Evolutionary conservation across 176 grass and related monocot species (phyloP).

Genomic region (Lolium perenne): DNA sequence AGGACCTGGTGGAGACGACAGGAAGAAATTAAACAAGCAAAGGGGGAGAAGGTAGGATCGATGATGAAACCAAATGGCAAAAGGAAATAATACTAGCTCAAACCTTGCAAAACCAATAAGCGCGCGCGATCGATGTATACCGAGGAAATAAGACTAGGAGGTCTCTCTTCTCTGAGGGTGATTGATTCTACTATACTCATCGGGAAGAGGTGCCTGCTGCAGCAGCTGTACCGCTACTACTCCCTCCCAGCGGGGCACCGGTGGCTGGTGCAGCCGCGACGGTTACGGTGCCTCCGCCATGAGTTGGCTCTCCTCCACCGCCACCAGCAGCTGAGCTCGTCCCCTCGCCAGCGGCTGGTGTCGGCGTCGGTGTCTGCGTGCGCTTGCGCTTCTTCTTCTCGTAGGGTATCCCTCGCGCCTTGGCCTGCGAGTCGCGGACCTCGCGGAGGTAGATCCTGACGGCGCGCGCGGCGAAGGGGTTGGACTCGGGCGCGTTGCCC

Average conservation of each 20-base stretch:
- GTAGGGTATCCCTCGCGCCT: constrained; percentile 92
- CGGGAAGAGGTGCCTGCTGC: constrained; percentile 42
- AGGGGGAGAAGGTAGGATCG: not conserved
- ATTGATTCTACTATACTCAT: constrained; percentile 57
- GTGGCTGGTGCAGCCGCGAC: not conserved
- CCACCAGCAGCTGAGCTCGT: constrained; percentile 25
- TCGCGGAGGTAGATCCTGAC: constrained; percentile 98
- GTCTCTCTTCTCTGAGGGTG: constrained; percentile 19
- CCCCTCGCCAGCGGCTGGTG: constrained; percentile 6
- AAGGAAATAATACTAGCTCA: constrained; percentile 30
- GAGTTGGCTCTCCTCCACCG: not conserved
- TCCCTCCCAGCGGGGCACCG: constrained; percentile 18
- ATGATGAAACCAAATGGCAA: constrained; percentile 45
- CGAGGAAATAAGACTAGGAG: constrained; percentile 45
- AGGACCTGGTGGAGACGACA: not conserved
- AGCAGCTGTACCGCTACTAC: not conserved
- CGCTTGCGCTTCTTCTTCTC: constrained; percentile 98
- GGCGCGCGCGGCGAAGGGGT: constrained; percentile 89
- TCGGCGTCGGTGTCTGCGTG: constrained; percentile 27
- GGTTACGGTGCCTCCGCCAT: no score
- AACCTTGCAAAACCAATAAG: constrained; percentile 48
- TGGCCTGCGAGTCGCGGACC: constrained; percentile 93
- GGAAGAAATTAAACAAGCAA: constrained; percentile 32
- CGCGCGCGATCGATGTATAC: constrained; percentile 41
- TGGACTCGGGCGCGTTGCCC: constrained; percentile 83